These are phyloP conservation scores for Aspergillus indologenus DNA, from an alignment of 495 filamentous ascomycete genomes.

Conservation along the genomic window DNA sequence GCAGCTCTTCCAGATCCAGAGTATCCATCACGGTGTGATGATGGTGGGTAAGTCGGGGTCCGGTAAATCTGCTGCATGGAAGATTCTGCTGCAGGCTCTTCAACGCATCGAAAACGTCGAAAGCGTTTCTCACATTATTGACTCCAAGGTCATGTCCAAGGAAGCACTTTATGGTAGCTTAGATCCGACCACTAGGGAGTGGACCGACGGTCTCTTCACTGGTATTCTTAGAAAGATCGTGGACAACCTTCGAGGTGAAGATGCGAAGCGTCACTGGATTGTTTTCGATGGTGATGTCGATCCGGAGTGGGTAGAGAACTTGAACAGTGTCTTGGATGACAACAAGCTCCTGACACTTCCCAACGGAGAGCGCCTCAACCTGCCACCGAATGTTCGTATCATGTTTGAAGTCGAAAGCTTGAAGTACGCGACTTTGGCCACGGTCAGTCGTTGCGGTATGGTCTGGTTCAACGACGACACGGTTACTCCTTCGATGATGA, in stretches of 20 bases:
- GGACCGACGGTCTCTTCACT: constrained; percentile 97
- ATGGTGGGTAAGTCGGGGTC: constrained; percentile 97
- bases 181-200: constrained; percentile 94
- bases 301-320: constrained; percentile 98
- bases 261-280: constrained; percentile 96
- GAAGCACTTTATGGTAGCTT: constrained; percentile 92
- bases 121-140: constrained; percentile 94
- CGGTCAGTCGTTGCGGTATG: constrained; percentile 98
- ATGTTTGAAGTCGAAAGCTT: constrained; percentile 99
- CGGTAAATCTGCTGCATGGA: constrained; percentile 94
- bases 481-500: constrained; percentile 88
- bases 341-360: constrained; percentile 96
- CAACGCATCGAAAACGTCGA: constrained; percentile 88
- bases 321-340: constrained; percentile 98
- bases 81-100: constrained; percentile 86
- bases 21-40: constrained; percentile 98
- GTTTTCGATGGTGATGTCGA: constrained; percentile 99
- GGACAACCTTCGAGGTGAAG: constrained; percentile 96
- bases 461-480: constrained; percentile 99
- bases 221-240: constrained; percentile 97
- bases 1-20: constrained; percentile 96
- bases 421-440: constrained; percentile 95
- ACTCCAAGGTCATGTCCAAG: constrained; percentile 99
- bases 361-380: constrained; percentile 93
- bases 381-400: constrained; percentile 93